These are phyloP conservation scores for sorghum (Sorghum bicolor) DNA, from an alignment of 176 grass and related monocot species.

Conservation along the genomic window Sorghum_bicolor_NCBIv3 NC_012871.2:66297001-66297500, in stretches of 20 bases:
- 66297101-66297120: conserved; percentile 97
- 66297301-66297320: not conserved
- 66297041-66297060: conserved; percentile 96
- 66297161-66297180: not conserved
- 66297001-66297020: not conserved
- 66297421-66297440: conserved; percentile 94
- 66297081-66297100: conserved; percentile 96
- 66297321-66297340: not conserved
- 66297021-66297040: conserved; percentile 56
- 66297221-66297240: not conserved
- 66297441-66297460: conserved; percentile 77
- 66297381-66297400: conserved; percentile 88
- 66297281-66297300: not conserved
- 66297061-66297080: conserved; percentile 93
- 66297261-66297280: not conserved
- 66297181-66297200: not conserved
- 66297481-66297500: conserved; percentile 13
- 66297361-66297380: not conserved
- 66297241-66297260: not conserved
- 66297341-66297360: not conserved
- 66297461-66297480: conserved; percentile 90
- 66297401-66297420: conserved; percentile 92
- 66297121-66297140: conserved; percentile 40
- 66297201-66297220: conserved; percentile 9
- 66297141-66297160: not conserved